Conservation (phyloP, 2,329 filamentous ascomycete species). For the Xylaria sp. region DNA sequence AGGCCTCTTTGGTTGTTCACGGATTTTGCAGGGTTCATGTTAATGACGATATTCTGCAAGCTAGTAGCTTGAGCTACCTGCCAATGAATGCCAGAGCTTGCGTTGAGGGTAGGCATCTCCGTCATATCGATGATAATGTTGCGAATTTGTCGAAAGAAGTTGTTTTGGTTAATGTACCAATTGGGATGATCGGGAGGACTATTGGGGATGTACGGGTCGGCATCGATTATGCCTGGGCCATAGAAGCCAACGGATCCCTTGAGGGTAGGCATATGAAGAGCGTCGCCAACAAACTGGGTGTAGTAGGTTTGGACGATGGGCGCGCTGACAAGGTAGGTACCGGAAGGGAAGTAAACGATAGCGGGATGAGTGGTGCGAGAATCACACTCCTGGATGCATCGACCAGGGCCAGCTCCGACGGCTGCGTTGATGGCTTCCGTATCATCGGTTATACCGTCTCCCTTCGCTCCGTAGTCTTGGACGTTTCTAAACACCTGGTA, state of each 20-base stretch:
- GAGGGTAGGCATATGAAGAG: slow-evolving; percentile 63
- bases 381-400: slow-evolving; percentile 77
- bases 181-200: slow-evolving; percentile 49
- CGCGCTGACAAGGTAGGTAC: slow-evolving; percentile 74
- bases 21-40: slow-evolving; percentile 61
- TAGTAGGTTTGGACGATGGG: slow-evolving; percentile 87
- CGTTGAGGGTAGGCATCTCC: slow-evolving; percentile 42
- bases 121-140: slow-evolving; percentile 78
- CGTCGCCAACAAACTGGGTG: slow-evolving; percentile 86
- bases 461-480: slow-evolving; percentile 67
- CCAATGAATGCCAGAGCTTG: slow-evolving; percentile 73
- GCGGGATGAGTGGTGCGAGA: slow-evolving; percentile 79
- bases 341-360: slow-evolving; percentile 85
- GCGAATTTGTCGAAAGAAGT: slow-evolving; percentile 78
- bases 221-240: slow-evolving; percentile 85
- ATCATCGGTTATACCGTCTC: slow-evolving; percentile 69
- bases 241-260: slow-evolving; percentile 67
- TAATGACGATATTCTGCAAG: slow-evolving; percentile 74
- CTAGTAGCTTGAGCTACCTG: slow-evolving; percentile 80
- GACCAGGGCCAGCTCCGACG: slow-evolving; percentile 62
- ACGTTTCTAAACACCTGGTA: slow-evolving; percentile 77
- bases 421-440: slow-evolving; percentile 83
- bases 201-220: slow-evolving; percentile 65
- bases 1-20: slow-evolving; percentile 69
- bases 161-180: slow-evolving; percentile 76